Percentiles rank a stretch among this genome's conserved stretches.
Conservation (phyloP, 1,139 yeast genomes). For the Taphrina deformans region DNA sequence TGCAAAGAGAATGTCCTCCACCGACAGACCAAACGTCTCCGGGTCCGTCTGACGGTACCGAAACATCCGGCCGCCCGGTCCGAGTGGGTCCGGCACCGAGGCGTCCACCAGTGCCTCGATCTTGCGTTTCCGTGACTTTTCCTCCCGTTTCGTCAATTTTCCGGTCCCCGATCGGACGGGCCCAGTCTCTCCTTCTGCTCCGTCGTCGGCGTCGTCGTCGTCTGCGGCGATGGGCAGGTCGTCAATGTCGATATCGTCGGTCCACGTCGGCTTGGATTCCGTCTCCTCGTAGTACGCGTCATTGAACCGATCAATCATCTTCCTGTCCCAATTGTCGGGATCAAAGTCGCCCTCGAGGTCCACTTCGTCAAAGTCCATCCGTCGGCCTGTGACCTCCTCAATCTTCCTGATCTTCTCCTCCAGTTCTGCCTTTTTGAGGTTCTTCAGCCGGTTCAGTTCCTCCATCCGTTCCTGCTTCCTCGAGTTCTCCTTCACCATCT, state of each 20-base stretch:
- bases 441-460: slow-evolving; percentile 69
- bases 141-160: slow-evolving; percentile 61
- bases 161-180: slow-evolving; percentile 53
- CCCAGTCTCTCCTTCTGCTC: slow-evolving; percentile 33
- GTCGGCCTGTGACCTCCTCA: slow-evolving; percentile 71
- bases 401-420: slow-evolving; percentile 74
- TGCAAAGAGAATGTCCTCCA: slow-evolving; percentile 85
- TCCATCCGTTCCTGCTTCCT: slow-evolving; percentile 61
- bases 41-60: slow-evolving; percentile 94
- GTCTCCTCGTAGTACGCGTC: slow-evolving; percentile 68
- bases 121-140: slow-evolving; percentile 61
- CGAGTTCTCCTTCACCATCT: slow-evolving; percentile 56
- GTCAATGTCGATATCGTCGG: slow-evolving; percentile 49
- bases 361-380: slow-evolving; percentile 58
- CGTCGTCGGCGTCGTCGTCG: slow-evolving; percentile 43
- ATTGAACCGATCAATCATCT: slow-evolving; percentile 80
- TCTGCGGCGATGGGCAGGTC: slow-evolving; percentile 31
- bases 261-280: slow-evolving; percentile 60
- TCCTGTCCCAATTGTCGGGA: slow-evolving; percentile 86
- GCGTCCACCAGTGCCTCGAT: slow-evolving; percentile 29
- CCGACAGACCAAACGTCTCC: slow-evolving; percentile 80
- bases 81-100: not conserved
- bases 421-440: slow-evolving; percentile 71
- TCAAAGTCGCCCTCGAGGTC: slow-evolving; percentile 85
- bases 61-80: slow-evolving; percentile 50